Conservation (phyloP, 2,329 filamentous ascomycete genomes). For the Curvularia sp. region DNA sequence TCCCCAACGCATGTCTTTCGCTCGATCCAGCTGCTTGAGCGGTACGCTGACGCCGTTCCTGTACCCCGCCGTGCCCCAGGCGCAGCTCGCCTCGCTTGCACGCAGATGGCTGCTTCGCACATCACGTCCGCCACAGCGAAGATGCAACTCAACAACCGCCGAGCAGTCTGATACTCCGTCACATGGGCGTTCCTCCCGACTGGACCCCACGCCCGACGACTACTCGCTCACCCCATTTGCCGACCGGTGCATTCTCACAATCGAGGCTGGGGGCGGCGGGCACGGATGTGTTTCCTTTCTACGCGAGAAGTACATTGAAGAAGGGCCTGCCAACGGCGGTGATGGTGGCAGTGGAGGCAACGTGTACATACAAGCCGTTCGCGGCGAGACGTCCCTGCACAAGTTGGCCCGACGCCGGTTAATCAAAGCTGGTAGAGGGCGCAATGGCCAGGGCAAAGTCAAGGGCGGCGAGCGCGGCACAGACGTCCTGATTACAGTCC, state of each 20-base stretch:
- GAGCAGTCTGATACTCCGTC: conserved; percentile 13
- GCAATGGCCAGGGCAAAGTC: conserved; percentile 76
- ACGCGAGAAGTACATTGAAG: conserved; percentile 85
- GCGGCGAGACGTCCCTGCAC: conserved; percentile 90
- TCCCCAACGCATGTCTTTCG: conserved; percentile 39
- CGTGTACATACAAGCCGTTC: conserved; percentile 91
- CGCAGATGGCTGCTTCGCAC: conserved; percentile 28
- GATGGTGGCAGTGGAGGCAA: conserved; percentile 92
- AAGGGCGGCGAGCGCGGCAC: conserved; percentile 80
- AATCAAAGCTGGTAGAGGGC: conserved; percentile 76
- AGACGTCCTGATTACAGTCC: conserved; percentile 87
- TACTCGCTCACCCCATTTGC: conserved; percentile 84
- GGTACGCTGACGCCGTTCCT: conserved; percentile 56
- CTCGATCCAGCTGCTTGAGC: conserved; percentile 38
- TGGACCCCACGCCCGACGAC: conserved; percentile 84
- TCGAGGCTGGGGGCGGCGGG: conserved; percentile 82
- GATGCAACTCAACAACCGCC: conserved; percentile 41
- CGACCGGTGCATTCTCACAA: conserved; percentile 79
- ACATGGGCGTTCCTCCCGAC: conserved; percentile 44
- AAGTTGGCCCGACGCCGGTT: conserved; percentile 82
- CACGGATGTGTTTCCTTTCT: conserved; percentile 94
- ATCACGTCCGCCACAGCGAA: conserved; percentile 25
- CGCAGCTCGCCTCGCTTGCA: conserved; percentile 30
- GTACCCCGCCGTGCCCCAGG: conserved; percentile 52
- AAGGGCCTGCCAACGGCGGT: conserved; percentile 92